Evolutionary conservation across 179 eudicot species (phyloP).

Genomic region (Spergularia azorica): DNA sequence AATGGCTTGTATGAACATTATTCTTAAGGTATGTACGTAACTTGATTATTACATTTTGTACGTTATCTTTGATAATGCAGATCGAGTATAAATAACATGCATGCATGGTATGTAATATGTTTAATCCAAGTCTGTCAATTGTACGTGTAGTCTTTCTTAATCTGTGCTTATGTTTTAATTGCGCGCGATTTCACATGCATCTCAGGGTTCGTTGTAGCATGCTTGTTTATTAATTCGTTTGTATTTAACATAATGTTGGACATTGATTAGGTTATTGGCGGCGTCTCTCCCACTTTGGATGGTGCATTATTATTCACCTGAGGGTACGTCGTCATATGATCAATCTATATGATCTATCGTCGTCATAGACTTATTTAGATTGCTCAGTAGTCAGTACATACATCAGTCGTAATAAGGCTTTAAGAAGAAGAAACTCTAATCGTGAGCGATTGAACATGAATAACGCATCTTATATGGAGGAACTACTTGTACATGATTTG

Average conservation of each 20-base stretch:
- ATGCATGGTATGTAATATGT: neutral
- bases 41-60: neutral
- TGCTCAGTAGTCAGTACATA: too few relatives aligned
- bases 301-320: slow-evolving; percentile 7
- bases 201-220: too few relatives aligned
- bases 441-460: too few relatives aligned
- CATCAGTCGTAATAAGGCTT: too few relatives aligned
- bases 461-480: too few relatives aligned
- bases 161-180: too few relatives aligned
- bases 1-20: slow-evolving; percentile 31
- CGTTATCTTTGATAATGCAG: neutral
- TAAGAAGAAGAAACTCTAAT: too few relatives aligned
- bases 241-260: slow-evolving; percentile 8
- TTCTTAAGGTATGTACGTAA: slow-evolving; percentile 21
- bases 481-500: too few relatives aligned
- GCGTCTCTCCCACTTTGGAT: slow-evolving; percentile 8
- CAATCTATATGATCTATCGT: neutral
- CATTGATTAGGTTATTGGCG: slow-evolving; percentile 20
- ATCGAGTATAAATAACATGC: neutral
- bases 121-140: neutral
- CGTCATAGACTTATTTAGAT: neutral
- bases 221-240: neutral
- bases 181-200: too few relatives aligned
- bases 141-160: too few relatives aligned
- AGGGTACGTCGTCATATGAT: slow-evolving; percentile 5